Percentiles rank a stretch among this genome's conserved stretches.
phyloP scores from a whole-genome alignment of 768 basidiomycete species.

The Suillus americanus region DNA sequence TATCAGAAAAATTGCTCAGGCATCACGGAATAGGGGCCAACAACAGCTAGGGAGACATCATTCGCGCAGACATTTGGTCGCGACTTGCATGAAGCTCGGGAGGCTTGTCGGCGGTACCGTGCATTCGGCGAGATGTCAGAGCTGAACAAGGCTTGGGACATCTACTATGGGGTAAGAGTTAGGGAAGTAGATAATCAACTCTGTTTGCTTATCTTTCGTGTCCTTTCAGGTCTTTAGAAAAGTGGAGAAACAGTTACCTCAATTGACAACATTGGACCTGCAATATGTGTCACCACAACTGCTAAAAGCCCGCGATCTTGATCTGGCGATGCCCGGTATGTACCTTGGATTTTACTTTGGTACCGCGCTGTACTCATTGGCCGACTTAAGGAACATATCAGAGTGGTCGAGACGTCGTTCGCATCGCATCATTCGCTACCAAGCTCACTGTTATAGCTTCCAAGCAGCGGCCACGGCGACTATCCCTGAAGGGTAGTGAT shows the following conservation, averaged over 20 bases:
- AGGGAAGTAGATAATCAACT: neutral
- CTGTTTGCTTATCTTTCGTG: slow-evolving; percentile 2
- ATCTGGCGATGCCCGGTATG: slow-evolving; percentile 92
- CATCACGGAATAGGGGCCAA: slow-evolving; percentile 65
- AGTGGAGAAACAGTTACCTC: slow-evolving; percentile 90
- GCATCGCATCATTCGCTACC: slow-evolving; percentile 80
- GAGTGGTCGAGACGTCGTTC: slow-evolving; percentile 79
- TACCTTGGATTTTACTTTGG: neutral
- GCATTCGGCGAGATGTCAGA: slow-evolving; percentile 85
- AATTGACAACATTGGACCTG: slow-evolving; percentile 85
- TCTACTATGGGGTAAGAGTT: slow-evolving; percentile 85
- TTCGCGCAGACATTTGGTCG: slow-evolving; percentile 93
- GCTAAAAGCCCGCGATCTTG: slow-evolving; percentile 83
- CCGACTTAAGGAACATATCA: slow-evolving; percentile 78
- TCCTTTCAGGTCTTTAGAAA: slow-evolving; percentile 83
- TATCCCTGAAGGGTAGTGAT: slow-evolving; percentile 86
- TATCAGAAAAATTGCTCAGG: slow-evolving; percentile 1
- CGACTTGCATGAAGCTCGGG: slow-evolving; percentile 89
- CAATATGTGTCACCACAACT: slow-evolving; percentile 97
- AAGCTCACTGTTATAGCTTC: slow-evolving; percentile 94
- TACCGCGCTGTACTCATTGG: neutral
- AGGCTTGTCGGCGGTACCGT: slow-evolving; percentile 85
- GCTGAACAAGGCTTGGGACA: slow-evolving; percentile 97
- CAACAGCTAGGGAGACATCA: slow-evolving; percentile 91
- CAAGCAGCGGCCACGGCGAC: slow-evolving; percentile 91